Evolutionary conservation across 352 stramenopile genomes (phyloP), one percentile per base, ranked within the genome.

Genomic region (Globisporangium cylindrosporum): DNA sequence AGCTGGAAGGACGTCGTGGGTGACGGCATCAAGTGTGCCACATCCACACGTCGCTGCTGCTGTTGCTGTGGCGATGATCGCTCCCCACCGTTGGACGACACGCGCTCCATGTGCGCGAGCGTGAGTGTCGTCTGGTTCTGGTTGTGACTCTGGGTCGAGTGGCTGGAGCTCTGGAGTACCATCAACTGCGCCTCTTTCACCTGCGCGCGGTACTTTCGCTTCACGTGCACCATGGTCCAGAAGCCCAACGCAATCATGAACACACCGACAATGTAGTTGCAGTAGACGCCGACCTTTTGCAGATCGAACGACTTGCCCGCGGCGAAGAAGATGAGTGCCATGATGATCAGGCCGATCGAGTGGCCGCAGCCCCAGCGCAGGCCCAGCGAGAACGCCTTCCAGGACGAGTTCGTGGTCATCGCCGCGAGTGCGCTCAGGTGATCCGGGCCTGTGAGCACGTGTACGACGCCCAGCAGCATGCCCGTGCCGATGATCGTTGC

Each of bases 281-380:
- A 80, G 43, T 91, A 89, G 1, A 73, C 77, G 32, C 82, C 82
- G 29, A 91, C 73, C 2, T 79, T 65, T 18, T 91, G 62, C 15
- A 94, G 73, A 49, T 84, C 71, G 64, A 82, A 68, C 12, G 71
- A 85, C 66, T 74, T 76, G 61, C 74, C 83, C 29, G 68, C 74
- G 10, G 77, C 92, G 79, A 85, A 97, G 79, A 86, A 97, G 70
- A 85, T 86, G 58, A 84, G 73, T 64, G 76, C 94, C 87, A 94
- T 93, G 70, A 93, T 63, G 59, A 98, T 62, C 27, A 98, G 78
- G 1, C 94, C 94, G 25, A 93, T 87, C 18, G 80, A 94, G 75
- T 98, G 93, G 34, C 94, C 92, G 36, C 92, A 83, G 20, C 94
- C 94, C 92, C 92, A 98, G 76, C 89, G 87, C 22, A 98, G 76